Evolutionary conservation across 176 grass and related monocot genomes (phyloP).

Genomic region (Aegilops speltoides): DNA sequence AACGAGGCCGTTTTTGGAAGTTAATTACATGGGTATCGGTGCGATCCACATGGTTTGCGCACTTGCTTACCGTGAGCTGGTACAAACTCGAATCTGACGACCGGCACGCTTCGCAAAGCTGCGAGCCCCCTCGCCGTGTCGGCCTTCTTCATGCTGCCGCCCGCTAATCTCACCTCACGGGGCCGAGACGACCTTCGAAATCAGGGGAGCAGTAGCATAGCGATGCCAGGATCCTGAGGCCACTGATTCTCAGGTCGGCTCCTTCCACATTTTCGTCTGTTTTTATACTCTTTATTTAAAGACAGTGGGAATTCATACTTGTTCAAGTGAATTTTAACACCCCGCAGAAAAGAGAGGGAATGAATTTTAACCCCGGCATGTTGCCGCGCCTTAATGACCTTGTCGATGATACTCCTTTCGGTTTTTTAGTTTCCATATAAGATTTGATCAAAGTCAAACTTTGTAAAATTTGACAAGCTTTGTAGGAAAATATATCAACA

Average conservation of each 20-base stretch:
- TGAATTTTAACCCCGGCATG: too few relatives aligned
- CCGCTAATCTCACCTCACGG: too few relatives aligned
- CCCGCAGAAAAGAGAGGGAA: too few relatives aligned
- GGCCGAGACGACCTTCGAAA: not conserved
- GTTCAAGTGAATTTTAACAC: not conserved
- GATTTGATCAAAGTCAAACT: too few relatives aligned
- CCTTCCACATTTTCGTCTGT: not conserved
- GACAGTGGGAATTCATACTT: not conserved
- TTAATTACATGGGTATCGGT: conserved; percentile 27
- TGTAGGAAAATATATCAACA: too few relatives aligned
- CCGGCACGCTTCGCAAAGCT: conserved; percentile 34
- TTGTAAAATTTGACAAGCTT: too few relatives aligned
- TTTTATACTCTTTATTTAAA: not conserved
- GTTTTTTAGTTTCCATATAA: too few relatives aligned
- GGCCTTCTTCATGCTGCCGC: not conserved
- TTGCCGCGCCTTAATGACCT: too few relatives aligned
- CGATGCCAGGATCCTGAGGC: not conserved
- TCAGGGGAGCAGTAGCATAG: not conserved
- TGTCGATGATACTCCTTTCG: too few relatives aligned
- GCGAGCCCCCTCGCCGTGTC: not conserved
- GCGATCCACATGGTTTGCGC: conserved; percentile 50
- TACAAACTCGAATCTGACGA: conserved; percentile 46
- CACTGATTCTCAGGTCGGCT: not conserved
- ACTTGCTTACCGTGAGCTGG: not conserved
- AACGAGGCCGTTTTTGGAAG: conserved; percentile 22